Percentiles rank a stretch among this genome's conserved stretches.
Conservation (phyloP, 2,329 filamentous ascomycete genomes). For the Didymella exigua region DNA sequence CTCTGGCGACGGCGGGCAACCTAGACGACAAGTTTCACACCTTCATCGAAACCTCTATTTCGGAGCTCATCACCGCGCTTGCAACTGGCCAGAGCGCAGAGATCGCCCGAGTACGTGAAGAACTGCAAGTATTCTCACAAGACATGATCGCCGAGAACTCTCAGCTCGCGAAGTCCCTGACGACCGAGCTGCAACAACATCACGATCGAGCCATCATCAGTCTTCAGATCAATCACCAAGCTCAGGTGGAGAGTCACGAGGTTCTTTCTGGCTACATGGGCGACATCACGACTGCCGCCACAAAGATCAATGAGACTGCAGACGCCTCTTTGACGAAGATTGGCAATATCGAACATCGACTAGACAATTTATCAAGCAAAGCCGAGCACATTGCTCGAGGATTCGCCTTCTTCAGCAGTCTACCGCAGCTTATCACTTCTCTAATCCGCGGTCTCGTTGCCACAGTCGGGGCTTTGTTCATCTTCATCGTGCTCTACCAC, state of each 20-base stretch:
- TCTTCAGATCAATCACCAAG: conserved; percentile 24
- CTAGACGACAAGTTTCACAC: conserved; percentile 28
- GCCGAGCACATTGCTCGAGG: conserved; percentile 29
- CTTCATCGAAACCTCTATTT: conserved; percentile 29
- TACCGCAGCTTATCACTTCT: conserved; percentile 17
- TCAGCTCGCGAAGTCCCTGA: conserved; percentile 21
- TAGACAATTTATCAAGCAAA: conserved; percentile 26
- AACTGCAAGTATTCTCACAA: conserved; percentile 28
- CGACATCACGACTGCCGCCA: conserved; percentile 16
- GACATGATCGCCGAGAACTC: conserved; percentile 28
- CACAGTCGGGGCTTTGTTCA: conserved; percentile 12
- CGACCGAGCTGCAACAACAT: conserved; percentile 22
- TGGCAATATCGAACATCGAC: conserved; percentile 24
- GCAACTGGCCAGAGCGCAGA: conserved; percentile 24
- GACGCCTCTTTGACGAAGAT: conserved; percentile 23
- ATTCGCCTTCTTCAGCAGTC: conserved; percentile 29
- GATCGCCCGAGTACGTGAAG: conserved; percentile 21
- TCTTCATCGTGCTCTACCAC: conserved; percentile 24
- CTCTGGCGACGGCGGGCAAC: conserved; percentile 22
- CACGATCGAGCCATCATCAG: conserved; percentile 21
- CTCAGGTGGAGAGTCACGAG: conserved; percentile 26
- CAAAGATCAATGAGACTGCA: conserved; percentile 18
- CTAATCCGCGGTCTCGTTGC: conserved; percentile 17
- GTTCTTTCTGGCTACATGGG: conserved; percentile 22
- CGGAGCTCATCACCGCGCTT: conserved; percentile 24